phyloP scores from a whole-genome alignment of 148 eudicot species.

The Suaeda aralocaspica region DNA sequence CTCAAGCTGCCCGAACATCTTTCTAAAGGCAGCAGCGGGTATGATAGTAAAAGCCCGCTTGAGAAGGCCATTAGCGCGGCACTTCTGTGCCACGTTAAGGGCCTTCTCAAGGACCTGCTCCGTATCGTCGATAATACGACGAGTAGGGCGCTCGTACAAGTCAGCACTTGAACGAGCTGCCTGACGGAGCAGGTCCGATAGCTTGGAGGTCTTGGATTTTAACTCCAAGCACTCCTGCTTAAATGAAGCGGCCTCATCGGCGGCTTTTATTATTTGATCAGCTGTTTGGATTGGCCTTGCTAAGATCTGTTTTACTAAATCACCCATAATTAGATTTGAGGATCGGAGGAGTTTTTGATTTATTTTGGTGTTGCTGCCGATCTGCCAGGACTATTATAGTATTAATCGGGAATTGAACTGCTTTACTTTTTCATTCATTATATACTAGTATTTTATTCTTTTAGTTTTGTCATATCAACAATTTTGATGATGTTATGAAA shows the following conservation, averaged over 20 bases:
- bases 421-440: too few relatives aligned
- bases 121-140: slow-evolving; percentile 77
- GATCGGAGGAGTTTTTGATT: too few relatives aligned
- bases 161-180: slow-evolving; percentile 85
- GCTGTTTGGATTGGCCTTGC: slow-evolving; percentile 72
- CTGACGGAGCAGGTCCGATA: slow-evolving; percentile 76
- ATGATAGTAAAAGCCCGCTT: slow-evolving; percentile 83
- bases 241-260: slow-evolving; percentile 72
- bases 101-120: slow-evolving; percentile 71
- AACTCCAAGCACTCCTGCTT: slow-evolving; percentile 75
- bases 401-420: too few relatives aligned
- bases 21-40: slow-evolving; percentile 73
- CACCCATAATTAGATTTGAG: slow-evolving; percentile 37
- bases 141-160: slow-evolving; percentile 86
- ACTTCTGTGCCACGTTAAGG: slow-evolving; percentile 51
- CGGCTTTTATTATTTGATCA: slow-evolving; percentile 67
- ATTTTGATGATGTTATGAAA: too few relatives aligned
- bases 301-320: slow-evolving; percentile 69
- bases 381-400: too few relatives aligned
- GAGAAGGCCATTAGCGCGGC: slow-evolving; percentile 67
- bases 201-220: slow-evolving; percentile 65
- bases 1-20: slow-evolving; percentile 53
- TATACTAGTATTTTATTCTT: too few relatives aligned
- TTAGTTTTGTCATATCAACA: too few relatives aligned
- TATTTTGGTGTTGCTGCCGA: too few relatives aligned